Evolutionary conservation across 2,329 filamentous ascomycete genomes (phyloP), one percentile per base, ranked within the genome.

Genomic region (Trichophyton benhamiae): DNA sequence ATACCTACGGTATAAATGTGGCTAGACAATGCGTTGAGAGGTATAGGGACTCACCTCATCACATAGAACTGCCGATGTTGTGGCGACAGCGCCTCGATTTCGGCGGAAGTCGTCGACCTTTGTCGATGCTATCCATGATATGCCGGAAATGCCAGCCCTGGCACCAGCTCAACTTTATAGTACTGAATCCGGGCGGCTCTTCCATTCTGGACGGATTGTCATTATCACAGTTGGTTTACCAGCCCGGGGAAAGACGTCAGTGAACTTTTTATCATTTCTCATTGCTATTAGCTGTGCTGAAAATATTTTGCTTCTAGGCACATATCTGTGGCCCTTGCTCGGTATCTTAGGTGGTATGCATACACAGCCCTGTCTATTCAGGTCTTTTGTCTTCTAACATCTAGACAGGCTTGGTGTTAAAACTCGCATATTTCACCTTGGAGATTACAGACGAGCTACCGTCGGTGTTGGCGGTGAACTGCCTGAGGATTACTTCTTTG

Each of bases 91-190:
- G 63, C 89, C 90, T 62, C 86, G 88, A 67, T 95, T 95, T 73
- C 87, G 91, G 66, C 87, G 94, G 69, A 89, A 90, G 76, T 96
- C 92, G 68, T 96, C 91, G 67, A 96, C 91, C 42, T 96, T 95
- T 73, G 91, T 96, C 69, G 94, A 97, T 80, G 92, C 89, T 66
- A 96, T 97, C 69, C 92, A 97, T 76, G 92, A 97, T 79, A 81
- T 95, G 60, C 85, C 89, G 7, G 87, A 91, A 71, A 90, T 90
- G 69, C 80, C 82, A 62, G 83, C 92, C 68, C 84, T 95, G 83
- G 94, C 94, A 3, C 94, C 94, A 33, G 94, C 94, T 67, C 94
- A 99, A 77, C 82, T 99, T 53, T 99, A 99, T 78, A 96, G 91
- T 74, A 99, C 94, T 60, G 95, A 97, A 82, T 97, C 92, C 57